Evolutionary conservation across 176 grass and related monocot genomes (phyloP).

Genomic region (Aechmea fasciata): DNA sequence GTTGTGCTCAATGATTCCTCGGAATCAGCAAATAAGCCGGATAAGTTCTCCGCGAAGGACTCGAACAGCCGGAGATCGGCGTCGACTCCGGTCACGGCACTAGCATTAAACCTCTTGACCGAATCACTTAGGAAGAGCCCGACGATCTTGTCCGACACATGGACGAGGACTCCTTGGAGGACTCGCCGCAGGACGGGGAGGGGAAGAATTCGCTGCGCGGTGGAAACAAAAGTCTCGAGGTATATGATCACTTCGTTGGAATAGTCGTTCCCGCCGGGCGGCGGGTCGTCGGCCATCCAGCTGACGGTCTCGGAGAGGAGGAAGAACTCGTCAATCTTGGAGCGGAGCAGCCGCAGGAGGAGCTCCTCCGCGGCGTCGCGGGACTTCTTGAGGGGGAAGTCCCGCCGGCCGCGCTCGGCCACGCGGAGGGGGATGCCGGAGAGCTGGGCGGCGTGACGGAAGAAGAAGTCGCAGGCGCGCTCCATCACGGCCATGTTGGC

Average conservation of each 20-base stretch:
- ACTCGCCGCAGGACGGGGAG: constrained; percentile 53
- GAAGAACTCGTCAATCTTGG: constrained; percentile 81
- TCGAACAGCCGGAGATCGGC: constrained; percentile 86
- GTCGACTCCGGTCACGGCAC: constrained; percentile 72
- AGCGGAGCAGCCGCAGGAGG: constrained; percentile 44
- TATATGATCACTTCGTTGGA: constrained; percentile 85
- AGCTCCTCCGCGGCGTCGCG: constrained; percentile 65
- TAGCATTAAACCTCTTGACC: constrained; percentile 85
- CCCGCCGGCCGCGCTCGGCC: constrained; percentile 55
- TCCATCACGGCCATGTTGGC: constrained; percentile 95
- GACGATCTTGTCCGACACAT: constrained; percentile 67
- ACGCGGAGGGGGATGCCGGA: constrained; percentile 71
- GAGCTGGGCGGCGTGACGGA: constrained; percentile 69
- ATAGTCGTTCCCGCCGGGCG: constrained; percentile 74
- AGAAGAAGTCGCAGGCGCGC: constrained; percentile 91
- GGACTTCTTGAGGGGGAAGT: constrained; percentile 69
- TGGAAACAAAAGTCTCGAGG: constrained; percentile 76
- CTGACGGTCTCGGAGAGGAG: constrained; percentile 57
- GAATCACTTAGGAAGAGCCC: constrained; percentile 74
- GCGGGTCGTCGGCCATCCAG: constrained; percentile 80
- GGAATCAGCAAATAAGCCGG: constrained; percentile 41
- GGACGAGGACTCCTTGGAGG: constrained; percentile 60
- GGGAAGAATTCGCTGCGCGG: constrained; percentile 81
- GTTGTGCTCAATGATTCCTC: constrained; percentile 40
- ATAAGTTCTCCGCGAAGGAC: constrained; percentile 60